These are phyloP conservation scores for Clitopilus hobsonii DNA, from an alignment of 768 basidiomycete genomes.

Conservation along the genomic window DNA sequence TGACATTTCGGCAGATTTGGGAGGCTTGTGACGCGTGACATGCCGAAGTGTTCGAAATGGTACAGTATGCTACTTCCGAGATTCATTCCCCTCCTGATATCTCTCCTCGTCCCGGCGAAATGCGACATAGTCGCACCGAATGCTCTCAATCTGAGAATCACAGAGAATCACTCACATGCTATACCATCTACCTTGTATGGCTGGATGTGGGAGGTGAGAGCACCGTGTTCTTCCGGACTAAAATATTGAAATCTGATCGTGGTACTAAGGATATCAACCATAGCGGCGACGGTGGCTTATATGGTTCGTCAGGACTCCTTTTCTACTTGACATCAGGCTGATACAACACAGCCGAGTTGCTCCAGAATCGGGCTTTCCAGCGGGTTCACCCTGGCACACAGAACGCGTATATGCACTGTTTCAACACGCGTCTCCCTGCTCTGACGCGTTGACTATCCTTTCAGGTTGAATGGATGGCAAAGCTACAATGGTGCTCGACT, in stretches of 20 bases:
- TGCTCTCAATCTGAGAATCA: conserved; percentile 21
- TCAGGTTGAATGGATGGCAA: conserved; percentile 39
- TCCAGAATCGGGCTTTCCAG: conserved; percentile 61
- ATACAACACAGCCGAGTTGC: conserved; percentile 23
- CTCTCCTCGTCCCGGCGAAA: conserved; percentile 5
- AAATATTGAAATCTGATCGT: neutral
- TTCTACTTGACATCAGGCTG: neutral
- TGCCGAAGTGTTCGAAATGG: neutral
- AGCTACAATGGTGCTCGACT: conserved; percentile 31
- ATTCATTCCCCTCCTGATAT: neutral
- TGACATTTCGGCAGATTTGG: neutral
- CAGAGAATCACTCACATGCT: conserved; percentile 20
- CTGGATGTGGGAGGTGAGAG: conserved; percentile 30
- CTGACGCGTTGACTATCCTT: neutral
- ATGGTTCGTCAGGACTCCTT: conserved; percentile 18
- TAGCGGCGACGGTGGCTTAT: conserved; percentile 36
- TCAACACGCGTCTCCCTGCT: neutral
- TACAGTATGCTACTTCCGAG: conserved; percentile 1
- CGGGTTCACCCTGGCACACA: conserved; percentile 43
- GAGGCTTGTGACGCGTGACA: neutral
- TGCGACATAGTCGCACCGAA: conserved; percentile 20
- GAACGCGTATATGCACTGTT: conserved; percentile 22
- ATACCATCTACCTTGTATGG: conserved; percentile 27
- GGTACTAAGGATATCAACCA: conserved; percentile 25
- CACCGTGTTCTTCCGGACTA: neutral